A percentile compares a stretch with the other conserved stretches of the same genome.
phyloP scores from a whole-genome alignment of 352 stramenopile species.

The Phytophthora ohioensis region DNA sequence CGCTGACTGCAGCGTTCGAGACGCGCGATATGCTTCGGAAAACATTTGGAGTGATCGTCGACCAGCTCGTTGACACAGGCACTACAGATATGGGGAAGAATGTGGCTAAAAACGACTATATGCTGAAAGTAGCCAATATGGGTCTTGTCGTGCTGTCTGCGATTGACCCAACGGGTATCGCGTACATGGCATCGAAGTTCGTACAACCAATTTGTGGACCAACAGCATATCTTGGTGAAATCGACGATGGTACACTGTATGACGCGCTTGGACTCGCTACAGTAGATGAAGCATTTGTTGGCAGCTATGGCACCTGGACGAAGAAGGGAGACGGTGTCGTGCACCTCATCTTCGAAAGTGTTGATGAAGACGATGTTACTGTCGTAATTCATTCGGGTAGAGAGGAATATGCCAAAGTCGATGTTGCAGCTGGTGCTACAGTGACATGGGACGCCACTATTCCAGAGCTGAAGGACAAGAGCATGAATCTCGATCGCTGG shows the following conservation, averaged over 20 bases:
- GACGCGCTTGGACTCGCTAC: constrained; percentile 30
- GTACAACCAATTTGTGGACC: constrained; percentile 49
- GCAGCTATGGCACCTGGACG: constrained; percentile 41
- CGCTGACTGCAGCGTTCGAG: constrained; percentile 16
- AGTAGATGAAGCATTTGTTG: constrained; percentile 35
- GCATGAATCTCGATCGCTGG: constrained; percentile 33
- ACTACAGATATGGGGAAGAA: constrained; percentile 26
- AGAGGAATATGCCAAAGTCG: constrained; percentile 30
- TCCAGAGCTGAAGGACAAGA: constrained; percentile 32
- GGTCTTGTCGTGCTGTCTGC: constrained; percentile 39
- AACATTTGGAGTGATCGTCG: constrained; percentile 29
- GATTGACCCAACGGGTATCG: constrained; percentile 50
- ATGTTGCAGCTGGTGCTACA: constrained; percentile 21
- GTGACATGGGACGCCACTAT: constrained; percentile 31
- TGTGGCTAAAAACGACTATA: constrained; percentile 42
- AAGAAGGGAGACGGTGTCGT: constrained; percentile 36
- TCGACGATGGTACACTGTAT: constrained; percentile 40
- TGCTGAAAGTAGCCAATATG: constrained; percentile 44
- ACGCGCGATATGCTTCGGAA: constrained; percentile 33
- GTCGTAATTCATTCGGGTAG: constrained; percentile 32
- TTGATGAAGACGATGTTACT: constrained; percentile 30
- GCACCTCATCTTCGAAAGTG: constrained; percentile 32
- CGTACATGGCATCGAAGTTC: constrained; percentile 45
- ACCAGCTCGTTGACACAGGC: constrained; percentile 27
- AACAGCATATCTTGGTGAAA: constrained; percentile 35